phyloP scores from a whole-genome alignment of 257 asterid species.

The Nicotiana obtusifolia region DNA sequence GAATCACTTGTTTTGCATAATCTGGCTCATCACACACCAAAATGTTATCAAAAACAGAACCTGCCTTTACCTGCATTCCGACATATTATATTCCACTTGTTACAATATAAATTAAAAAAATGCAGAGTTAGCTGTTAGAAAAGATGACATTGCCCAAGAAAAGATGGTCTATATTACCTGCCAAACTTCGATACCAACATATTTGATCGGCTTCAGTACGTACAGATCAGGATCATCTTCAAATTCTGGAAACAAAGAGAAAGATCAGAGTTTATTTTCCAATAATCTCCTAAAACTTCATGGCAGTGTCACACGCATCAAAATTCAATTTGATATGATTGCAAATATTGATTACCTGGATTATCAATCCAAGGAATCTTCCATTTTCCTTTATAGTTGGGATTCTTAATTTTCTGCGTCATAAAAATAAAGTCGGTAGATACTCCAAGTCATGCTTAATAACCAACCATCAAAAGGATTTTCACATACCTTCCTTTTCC shows the following conservation, averaged over 20 bases:
- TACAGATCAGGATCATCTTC: slow-evolving; percentile 90
- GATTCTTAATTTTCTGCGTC: slow-evolving; percentile 77
- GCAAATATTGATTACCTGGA: slow-evolving; percentile 52
- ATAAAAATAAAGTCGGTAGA: neutral
- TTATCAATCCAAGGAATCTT: slow-evolving; percentile 86
- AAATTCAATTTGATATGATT: neutral
- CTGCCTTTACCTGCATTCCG: slow-evolving; percentile 71
- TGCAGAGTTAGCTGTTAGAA: neutral
- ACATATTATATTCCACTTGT: slow-evolving; percentile 10
- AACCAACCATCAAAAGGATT: neutral
- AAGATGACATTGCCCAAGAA: neutral
- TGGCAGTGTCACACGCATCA: neutral
- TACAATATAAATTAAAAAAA: neutral
- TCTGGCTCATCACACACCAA: slow-evolving; percentile 73
- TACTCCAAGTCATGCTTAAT: neutral
- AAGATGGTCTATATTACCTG: slow-evolving; percentile 41
- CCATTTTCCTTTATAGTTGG: slow-evolving; percentile 94
- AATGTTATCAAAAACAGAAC: slow-evolving; percentile 74
- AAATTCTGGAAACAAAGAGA: slow-evolving; percentile 39
- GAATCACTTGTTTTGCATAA: slow-evolving; percentile 65
- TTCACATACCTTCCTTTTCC: slow-evolving; percentile 58
- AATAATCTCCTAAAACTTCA: neutral
- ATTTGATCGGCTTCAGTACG: slow-evolving; percentile 76
- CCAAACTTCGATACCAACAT: slow-evolving; percentile 89
- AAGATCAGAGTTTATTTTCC: neutral